phyloP scores from a whole-genome alignment of 805 yeast species.

The Jamesozyma gamospora region DNA sequence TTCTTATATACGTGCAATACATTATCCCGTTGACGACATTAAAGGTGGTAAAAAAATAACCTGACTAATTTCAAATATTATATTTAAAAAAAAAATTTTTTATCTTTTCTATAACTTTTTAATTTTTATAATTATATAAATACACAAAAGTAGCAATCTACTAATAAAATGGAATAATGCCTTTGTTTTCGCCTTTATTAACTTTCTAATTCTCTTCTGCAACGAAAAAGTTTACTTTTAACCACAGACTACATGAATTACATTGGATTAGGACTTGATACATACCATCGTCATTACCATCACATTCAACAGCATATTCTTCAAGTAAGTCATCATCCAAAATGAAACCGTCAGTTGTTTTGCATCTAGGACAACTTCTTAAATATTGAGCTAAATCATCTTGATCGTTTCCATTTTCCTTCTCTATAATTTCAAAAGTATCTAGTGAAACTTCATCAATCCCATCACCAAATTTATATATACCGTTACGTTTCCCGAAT shows the following conservation, averaged over 20 bases:
- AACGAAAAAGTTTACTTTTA: conserved; percentile 53
- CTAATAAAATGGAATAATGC: no score
- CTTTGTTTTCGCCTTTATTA: no score
- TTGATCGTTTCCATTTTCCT: conserved; percentile 11
- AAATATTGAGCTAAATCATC: conserved; percentile 19
- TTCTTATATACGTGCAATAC: no score
- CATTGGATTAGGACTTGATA: conserved; percentile 73
- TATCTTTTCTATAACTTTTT: no score
- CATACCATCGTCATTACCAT: conserved; percentile 32
- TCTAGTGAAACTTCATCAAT: conserved; percentile 58
- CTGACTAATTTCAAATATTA: no score
- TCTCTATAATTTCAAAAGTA: conserved; percentile 36
- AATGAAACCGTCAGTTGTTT: conserved; percentile 40
- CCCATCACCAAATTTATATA: conserved; percentile 47
- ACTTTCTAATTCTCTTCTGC: conserved; percentile 17
- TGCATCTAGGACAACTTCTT: conserved; percentile 62
- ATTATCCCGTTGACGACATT: no score
- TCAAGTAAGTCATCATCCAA: conserved; percentile 55
- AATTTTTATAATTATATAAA: no score
- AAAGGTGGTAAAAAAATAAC: no score
- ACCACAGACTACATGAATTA: conserved; percentile 75
- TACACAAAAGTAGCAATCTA: no score
- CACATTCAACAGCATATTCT: conserved; percentile 34
- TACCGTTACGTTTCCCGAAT: conserved; percentile 26
- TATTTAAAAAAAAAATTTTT: no score